Evolutionary conservation across 2,329 filamentous ascomycete species (phyloP).

Genomic region (Phymatotrichopsis omnivora): DNA sequence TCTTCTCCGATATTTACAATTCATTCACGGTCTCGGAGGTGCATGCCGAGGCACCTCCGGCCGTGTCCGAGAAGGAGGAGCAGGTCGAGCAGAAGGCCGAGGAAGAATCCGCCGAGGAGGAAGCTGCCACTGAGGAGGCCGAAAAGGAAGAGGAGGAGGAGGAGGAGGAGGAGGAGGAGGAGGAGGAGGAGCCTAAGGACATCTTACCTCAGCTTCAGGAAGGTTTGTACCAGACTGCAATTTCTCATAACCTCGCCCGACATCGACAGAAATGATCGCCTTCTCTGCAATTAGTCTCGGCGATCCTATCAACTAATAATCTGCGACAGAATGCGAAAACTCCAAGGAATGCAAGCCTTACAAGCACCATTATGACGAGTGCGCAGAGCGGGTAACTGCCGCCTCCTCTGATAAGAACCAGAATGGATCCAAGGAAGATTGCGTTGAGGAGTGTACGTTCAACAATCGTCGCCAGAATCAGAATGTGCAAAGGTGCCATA

Average conservation of each 20-base stretch:
- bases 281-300: too few species aligned
- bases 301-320: conserved; percentile 29
- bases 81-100: conserved; percentile 37
- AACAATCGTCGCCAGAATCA: conserved; percentile 15
- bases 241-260: not conserved
- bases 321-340: conserved; percentile 68
- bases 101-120: conserved; percentile 42
- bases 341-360: conserved; percentile 71
- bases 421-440: conserved; percentile 77
- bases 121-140: conserved; percentile 43
- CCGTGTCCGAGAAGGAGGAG: conserved; percentile 41
- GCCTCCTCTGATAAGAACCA: conserved; percentile 56
- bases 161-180: conserved; percentile 52
- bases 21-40: conserved; percentile 40
- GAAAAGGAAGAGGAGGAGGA: conserved; percentile 44
- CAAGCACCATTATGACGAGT: conserved; percentile 99
- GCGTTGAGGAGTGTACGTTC: conserved; percentile 94
- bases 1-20: conserved; percentile 31
- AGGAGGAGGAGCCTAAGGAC: conserved; percentile 76
- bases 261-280: not conserved
- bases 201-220: conserved; percentile 76
- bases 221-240: conserved; percentile 52
- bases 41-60: conserved; percentile 48
- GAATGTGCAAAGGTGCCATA: not conserved
- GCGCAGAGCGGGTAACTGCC: conserved; percentile 79